Conservation (phyloP, 192 early-diverging fungal genomes). For the Phlyctochytrium bullatum region DNA sequence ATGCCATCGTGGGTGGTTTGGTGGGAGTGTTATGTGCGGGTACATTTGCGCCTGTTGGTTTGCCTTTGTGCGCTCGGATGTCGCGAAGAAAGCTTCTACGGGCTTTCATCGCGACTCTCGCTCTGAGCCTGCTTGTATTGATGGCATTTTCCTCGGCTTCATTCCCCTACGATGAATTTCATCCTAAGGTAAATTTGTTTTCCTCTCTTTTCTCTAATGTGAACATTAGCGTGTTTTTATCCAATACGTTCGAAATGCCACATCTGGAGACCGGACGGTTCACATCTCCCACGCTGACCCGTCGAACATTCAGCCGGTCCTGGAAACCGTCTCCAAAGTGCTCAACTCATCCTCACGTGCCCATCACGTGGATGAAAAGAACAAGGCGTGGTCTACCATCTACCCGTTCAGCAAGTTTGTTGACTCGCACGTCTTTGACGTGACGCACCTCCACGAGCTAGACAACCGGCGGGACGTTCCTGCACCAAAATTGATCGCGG, state of each 20-base stretch:
- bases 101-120: neutral
- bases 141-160: conserved; percentile 16
- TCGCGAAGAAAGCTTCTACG: neutral
- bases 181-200: conserved; percentile 56
- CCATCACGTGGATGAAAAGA: conserved; percentile 28
- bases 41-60: conserved; percentile 30
- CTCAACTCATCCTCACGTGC: conserved; percentile 33
- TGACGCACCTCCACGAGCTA: conserved; percentile 40
- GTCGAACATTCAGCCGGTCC: conserved; percentile 43
- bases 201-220: conserved; percentile 2
- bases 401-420: conserved; percentile 66
- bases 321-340: conserved; percentile 37
- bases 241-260: conserved; percentile 62
- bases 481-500: conserved; percentile 1
- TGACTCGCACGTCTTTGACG: conserved; percentile 50
- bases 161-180: conserved; percentile 48
- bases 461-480: conserved; percentile 23
- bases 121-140: conserved; percentile 24
- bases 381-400: conserved; percentile 55
- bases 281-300: conserved; percentile 61
- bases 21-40: conserved; percentile 48
- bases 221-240: conserved; percentile 42
- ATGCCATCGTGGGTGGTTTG: conserved; percentile 59
- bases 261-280: conserved; percentile 53
- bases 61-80: conserved; percentile 57